Conservation (phyloP, 1,284 basidiomycete genomes). For the Leccinum angustisporum region DNA sequence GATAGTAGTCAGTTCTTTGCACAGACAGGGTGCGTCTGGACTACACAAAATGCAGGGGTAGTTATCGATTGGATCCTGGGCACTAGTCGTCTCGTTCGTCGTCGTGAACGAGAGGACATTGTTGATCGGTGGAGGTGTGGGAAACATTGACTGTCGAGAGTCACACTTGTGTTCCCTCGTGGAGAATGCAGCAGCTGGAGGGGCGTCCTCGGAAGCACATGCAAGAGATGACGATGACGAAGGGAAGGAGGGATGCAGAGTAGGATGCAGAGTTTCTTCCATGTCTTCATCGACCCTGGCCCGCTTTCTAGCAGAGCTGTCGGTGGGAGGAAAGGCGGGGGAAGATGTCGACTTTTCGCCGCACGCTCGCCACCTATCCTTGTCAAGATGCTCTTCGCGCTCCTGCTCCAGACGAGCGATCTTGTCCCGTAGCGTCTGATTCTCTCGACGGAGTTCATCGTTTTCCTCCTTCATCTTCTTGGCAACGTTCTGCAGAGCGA, state of each 20-base stretch:
- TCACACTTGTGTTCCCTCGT: slow-evolving; percentile 9
- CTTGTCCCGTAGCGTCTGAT: slow-evolving; percentile 59
- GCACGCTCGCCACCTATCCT: slow-evolving; percentile 56
- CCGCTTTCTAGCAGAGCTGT: slow-evolving; percentile 40
- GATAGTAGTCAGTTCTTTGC: slow-evolving; percentile 58
- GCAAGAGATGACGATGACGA: slow-evolving; percentile 19
- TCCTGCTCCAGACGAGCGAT: slow-evolving; percentile 53
- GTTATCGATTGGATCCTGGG: slow-evolving; percentile 33
- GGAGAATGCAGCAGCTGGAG: slow-evolving; percentile 6
- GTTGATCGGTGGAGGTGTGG: slow-evolving; percentile 26
- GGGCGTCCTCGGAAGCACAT: slow-evolving; percentile 17
- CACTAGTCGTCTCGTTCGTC: slow-evolving; percentile 9
- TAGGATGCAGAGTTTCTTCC: slow-evolving; percentile 30
- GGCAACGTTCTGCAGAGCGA: slow-evolving; percentile 82
- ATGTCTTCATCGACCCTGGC: slow-evolving; percentile 37
- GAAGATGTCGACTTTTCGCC: slow-evolving; percentile 44
- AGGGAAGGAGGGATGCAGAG: slow-evolving; percentile 26
- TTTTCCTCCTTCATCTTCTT: slow-evolving; percentile 90
- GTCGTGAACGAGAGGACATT: slow-evolving; percentile 38
- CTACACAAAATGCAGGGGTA: slow-evolving; percentile 67
- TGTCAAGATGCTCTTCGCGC: slow-evolving; percentile 34
- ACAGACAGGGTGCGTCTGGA: slow-evolving; percentile 70
- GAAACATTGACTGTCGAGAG: slow-evolving; percentile 21
- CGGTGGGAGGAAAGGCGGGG: slow-evolving; percentile 26
- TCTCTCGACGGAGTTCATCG: slow-evolving; percentile 65